Evolutionary conservation across 2,329 filamentous ascomycete species (phyloP).

Genomic region (Botrytis medusae): DNA sequence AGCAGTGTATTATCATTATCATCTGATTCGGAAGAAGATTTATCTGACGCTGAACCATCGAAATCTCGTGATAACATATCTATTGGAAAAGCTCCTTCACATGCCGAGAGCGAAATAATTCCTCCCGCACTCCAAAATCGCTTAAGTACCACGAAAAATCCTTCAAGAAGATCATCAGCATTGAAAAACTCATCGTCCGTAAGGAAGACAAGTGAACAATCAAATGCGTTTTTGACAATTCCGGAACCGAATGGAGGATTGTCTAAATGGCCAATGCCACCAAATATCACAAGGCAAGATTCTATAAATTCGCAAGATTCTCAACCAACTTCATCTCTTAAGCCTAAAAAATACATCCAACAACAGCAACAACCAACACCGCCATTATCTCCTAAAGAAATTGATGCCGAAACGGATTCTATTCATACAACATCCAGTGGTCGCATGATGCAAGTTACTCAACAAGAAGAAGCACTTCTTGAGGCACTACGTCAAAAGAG

Average conservation of each 20-base stretch:
- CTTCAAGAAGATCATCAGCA: not conserved
- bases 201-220: not conserved
- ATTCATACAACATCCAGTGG: constrained; percentile 27
- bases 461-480: constrained; percentile 52
- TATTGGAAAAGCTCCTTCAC: constrained; percentile 17
- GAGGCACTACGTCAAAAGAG: constrained; percentile 51
- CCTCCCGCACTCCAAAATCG: constrained; percentile 14
- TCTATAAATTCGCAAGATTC: constrained; percentile 10
- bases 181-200: constrained; percentile 3
- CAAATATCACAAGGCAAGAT: constrained; percentile 10
- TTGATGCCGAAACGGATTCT: constrained; percentile 29
- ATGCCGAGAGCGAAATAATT: constrained; percentile 21
- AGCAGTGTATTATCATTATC: constrained; percentile 40
- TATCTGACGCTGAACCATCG: constrained; percentile 27
- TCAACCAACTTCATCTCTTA: constrained; percentile 13
- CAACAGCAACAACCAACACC: constrained; percentile 35
- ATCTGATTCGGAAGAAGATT: constrained; percentile 37
- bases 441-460: constrained; percentile 51
- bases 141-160: not conserved
- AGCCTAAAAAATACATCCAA: constrained; percentile 24
- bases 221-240: constrained; percentile 13
- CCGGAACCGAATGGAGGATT: constrained; percentile 4
- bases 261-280: constrained; percentile 9
- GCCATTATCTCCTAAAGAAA: constrained; percentile 34
- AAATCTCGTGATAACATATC: constrained; percentile 20